phyloP scores from a whole-genome alignment of 2,329 filamentous ascomycete genomes.

The Fusarium odoratissimum region DNA sequence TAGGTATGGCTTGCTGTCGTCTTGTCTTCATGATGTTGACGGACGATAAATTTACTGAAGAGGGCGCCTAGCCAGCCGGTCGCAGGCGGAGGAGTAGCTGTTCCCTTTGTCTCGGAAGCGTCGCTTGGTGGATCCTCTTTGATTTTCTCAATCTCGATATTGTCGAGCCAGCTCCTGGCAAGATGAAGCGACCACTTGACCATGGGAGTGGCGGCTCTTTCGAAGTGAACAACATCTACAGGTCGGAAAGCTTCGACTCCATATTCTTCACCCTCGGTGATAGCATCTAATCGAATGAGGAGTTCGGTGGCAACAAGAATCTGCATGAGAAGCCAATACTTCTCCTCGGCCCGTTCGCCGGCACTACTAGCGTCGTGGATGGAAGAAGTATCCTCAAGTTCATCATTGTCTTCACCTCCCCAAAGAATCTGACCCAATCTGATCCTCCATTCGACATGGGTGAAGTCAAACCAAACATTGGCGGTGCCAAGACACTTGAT shows the following conservation, averaged over 20 bases:
- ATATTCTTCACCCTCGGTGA: conserved; percentile 70
- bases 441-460: conserved; percentile 79
- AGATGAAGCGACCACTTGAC: conserved; percentile 76
- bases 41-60: conserved; percentile 64
- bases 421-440: conserved; percentile 78
- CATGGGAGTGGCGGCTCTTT: conserved; percentile 69
- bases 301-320: conserved; percentile 74
- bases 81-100: conserved; percentile 23
- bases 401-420: conserved; percentile 65
- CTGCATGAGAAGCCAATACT: conserved; percentile 75
- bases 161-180: conserved; percentile 75
- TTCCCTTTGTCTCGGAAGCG: conserved; percentile 7
- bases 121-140: conserved; percentile 41
- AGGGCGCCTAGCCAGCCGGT: conserved; percentile 66
- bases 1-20: conserved; percentile 55
- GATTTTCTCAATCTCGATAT: conserved; percentile 67
- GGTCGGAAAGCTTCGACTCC: conserved; percentile 63
- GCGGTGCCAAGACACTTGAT: conserved; percentile 72
- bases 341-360: conserved; percentile 68
- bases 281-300: conserved; percentile 71
- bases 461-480: conserved; percentile 81
- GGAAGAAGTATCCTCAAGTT: conserved; percentile 64
- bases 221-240: conserved; percentile 70
- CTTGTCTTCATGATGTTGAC: conserved; percentile 53
- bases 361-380: conserved; percentile 61